Evolutionary conservation across 2,329 filamentous ascomycete species (phyloP).

Genomic region (Zymoseptoria passerinii): DNA sequence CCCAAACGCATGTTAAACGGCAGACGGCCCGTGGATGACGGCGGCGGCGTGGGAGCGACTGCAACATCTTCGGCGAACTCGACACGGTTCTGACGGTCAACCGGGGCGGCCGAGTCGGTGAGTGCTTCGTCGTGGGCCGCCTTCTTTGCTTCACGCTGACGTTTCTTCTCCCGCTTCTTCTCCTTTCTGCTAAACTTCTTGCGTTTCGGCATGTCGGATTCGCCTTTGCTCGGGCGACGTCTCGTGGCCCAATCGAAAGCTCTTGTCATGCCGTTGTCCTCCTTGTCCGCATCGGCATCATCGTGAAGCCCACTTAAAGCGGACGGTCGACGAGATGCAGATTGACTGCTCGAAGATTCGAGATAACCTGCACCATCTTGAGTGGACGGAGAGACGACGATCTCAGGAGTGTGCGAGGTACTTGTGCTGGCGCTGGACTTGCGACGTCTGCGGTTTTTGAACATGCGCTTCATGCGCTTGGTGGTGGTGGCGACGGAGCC

Average conservation of each 20-base stretch:
- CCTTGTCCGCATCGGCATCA: constrained; percentile 50
- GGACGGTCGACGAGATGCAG: constrained; percentile 30
- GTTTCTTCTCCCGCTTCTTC: constrained; percentile 39
- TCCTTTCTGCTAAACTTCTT: constrained; percentile 37
- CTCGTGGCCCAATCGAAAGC: constrained; percentile 17
- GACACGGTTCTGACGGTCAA: constrained; percentile 22
- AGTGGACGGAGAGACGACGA: constrained; percentile 38
- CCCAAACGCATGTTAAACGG: constrained; percentile 38
- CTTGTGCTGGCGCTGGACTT: constrained; percentile 71
- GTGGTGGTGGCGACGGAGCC: constrained; percentile 54
- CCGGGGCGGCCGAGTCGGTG: constrained; percentile 3
- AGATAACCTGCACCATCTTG: constrained; percentile 32
- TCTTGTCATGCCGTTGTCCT: constrained; percentile 21
- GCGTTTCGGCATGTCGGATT: constrained; percentile 24
- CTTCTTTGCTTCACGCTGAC: constrained; percentile 37
- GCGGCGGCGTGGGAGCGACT: constrained; percentile 14
- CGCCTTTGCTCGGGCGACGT: constrained; percentile 20
- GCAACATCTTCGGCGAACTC: constrained; percentile 34
- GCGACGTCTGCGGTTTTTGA: constrained; percentile 61
- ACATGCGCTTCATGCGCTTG: constrained; percentile 61
- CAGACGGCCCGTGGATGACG: constrained; percentile 11
- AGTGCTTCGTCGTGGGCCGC: constrained; percentile 13
- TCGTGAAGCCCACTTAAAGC: constrained; percentile 41
- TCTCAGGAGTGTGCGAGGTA: constrained; percentile 47
- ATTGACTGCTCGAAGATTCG: constrained; percentile 22